Conservation (phyloP, 495 filamentous ascomycete genomes). For the Penicillium canescens region DNA sequence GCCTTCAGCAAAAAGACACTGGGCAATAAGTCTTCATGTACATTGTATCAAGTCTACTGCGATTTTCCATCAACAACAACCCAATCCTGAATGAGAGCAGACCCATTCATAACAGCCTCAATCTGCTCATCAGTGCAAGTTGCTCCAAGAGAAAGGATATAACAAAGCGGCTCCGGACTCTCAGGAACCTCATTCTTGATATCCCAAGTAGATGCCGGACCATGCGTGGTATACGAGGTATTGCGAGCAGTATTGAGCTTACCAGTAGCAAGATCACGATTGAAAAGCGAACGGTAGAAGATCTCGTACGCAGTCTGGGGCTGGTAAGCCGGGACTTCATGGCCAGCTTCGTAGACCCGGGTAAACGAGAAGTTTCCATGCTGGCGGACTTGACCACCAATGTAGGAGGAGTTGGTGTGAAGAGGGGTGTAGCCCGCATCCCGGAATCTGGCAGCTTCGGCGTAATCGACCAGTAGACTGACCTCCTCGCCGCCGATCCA, state of each 20-base stretch:
- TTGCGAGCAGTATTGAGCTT: constrained; percentile 36
- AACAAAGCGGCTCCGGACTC: constrained; percentile 45
- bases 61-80: constrained; percentile 37
- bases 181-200: constrained; percentile 47
- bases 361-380: constrained; percentile 60
- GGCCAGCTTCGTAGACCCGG: constrained; percentile 60
- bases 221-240: constrained; percentile 46
- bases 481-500: constrained; percentile 49
- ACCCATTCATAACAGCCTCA: constrained; percentile 43
- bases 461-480: constrained; percentile 41
- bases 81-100: constrained; percentile 50
- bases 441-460: constrained; percentile 40
- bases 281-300: constrained; percentile 55
- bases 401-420: constrained; percentile 43
- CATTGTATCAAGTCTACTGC: background rate
- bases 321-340: constrained; percentile 62
- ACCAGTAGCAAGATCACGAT: constrained; percentile 59
- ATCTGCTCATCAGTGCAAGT: constrained; percentile 52
- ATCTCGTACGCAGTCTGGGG: constrained; percentile 55
- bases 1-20: background rate
- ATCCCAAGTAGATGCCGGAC: constrained; percentile 51
- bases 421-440: constrained; percentile 52
- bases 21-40: background rate
- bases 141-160: constrained; percentile 37
- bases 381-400: constrained; percentile 56